Evolutionary conservation across 1,284 basidiomycete species (phyloP), one percentile per base, ranked within the genome.

Genomic region (Cutaneotrichosporon cutaneum): DNA sequence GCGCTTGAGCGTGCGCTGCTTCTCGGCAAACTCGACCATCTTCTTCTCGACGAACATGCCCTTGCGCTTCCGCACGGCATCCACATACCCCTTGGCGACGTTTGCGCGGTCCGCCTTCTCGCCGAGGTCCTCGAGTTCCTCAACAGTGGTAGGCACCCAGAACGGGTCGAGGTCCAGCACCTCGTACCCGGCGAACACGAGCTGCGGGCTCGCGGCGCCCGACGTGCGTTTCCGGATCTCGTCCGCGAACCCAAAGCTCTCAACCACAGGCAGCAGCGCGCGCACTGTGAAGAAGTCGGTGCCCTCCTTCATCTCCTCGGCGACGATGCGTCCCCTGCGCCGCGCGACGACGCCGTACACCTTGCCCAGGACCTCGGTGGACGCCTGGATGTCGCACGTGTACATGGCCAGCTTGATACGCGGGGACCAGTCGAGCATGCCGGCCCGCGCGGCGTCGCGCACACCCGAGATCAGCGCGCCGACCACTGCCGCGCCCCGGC

Each of bases 251-350:
- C 96, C 95, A 75, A 99, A 99, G 78, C 89, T 91, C 78, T 99
- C 95, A 14, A 96, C 91, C 3, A 99, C 94, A 3, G 96, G 95
- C n/a, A 99, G 80, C 64, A 94, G 82, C 0, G 94, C 90, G 8
- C 88, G 86, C 33, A 99, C 88, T 6, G 89, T 94, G 81, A 99
- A 98, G 80, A 97, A 96, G 0, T 89, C 85, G 0, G 94, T 98
- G 0, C 96, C 94, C 75, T 99, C 94, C 77, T 95, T 97, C 92
- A 99, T 97, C 79, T 99, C 96, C 77, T 99, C 96, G 9, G 91
- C 89, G 9, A 95, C 86, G 67, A 99, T 95, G 58, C 90, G 85
- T 1, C 96, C 96, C 58, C 93, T 85, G 62, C 96, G 86, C 73
- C 88, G 88, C 0, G 94, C 88, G 1, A 99, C 89, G 16, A 99